Evolutionary conservation across 2,329 filamentous ascomycete species (phyloP), one percentile per base, ranked within the genome.

Genomic region (Ceratocystis ficicola): DNA sequence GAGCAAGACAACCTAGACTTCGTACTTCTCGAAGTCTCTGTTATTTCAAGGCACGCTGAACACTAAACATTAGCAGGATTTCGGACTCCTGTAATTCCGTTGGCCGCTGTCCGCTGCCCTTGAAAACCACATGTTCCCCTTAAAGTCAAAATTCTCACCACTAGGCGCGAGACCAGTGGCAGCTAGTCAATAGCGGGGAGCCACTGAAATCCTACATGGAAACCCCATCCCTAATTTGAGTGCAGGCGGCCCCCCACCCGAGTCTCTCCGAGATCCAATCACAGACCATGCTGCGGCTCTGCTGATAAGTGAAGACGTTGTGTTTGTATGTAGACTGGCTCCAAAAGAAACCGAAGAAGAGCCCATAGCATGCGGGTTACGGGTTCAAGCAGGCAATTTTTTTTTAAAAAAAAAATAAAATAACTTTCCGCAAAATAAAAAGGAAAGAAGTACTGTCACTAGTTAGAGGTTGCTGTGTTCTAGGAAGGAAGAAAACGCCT

Each of bases 231-330:
- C 55, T 59, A 28, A 30, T n/a, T 59, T 57, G 52, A 15, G 4
- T 57, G 17, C 32, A 7, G 30, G 52, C 52, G 30, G 55, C 2
- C 55, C 55, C 55, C 28, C 55, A 59, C 55, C 55, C 55, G 55
- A 59, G 25, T 59, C 55, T 59, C 55, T 59, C 55, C 55, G 55
- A 59, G 55, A 59, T 59, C 55, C 55, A 59, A 59, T 59, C 55
- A 59, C 55, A 59, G 55, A 59, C 55, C 55, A 59, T 59, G 55
- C 55, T 59, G 55, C 55, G 55, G 55, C 55, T 59, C 55, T 59
- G 55, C 55, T 59, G 28, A 28, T 22, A 52, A 6, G 20, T 52
- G 20, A 25, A 52, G 48, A 41, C 4, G 36, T 15, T 41, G 15
- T 41, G 36, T 41, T 28, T 52, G 20, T 52, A 12, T 28, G 48